phyloP scores from a whole-genome alignment of 1,139 yeast species.

The Magnusiomyces tetraspermus region DNA sequence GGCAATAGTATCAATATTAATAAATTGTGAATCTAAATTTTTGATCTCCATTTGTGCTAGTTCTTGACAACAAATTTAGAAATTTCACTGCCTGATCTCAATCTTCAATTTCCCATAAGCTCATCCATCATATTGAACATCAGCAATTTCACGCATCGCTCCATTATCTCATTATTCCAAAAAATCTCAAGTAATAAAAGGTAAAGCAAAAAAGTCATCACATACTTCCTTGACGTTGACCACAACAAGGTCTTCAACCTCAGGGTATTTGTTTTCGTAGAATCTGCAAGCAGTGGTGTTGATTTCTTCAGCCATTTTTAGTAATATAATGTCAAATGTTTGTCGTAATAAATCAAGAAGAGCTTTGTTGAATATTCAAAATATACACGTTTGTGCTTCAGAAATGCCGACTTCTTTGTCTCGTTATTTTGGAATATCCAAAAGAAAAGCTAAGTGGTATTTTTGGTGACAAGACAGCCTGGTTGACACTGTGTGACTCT shows the following conservation, averaged over 20 bases:
- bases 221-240: constrained; percentile 80
- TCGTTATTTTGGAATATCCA: no score
- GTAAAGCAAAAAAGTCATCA: no score
- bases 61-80: neutral
- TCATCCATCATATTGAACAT: neutral
- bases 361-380: no score
- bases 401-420: neutral
- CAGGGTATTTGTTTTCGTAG: constrained; percentile 97
- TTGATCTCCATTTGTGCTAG: no score
- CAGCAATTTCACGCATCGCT: constrained; percentile 56
- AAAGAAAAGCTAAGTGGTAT: no score
- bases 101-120: neutral
- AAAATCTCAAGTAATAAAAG: neutral
- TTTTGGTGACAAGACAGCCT: no score
- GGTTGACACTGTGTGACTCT: no score
- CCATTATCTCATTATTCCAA: neutral
- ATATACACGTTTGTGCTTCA: neutral
- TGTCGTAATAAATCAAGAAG: no score
- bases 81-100: neutral
- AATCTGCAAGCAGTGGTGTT: constrained; percentile 89
- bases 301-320: constrained; percentile 25
- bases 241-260: constrained; percentile 97
- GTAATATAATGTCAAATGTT: neutral
- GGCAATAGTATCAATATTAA: no score
- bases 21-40: no score